Conservation (phyloP, 2,329 filamentous ascomycete genomes). For the Aphanoascus verrucosus region DNA sequence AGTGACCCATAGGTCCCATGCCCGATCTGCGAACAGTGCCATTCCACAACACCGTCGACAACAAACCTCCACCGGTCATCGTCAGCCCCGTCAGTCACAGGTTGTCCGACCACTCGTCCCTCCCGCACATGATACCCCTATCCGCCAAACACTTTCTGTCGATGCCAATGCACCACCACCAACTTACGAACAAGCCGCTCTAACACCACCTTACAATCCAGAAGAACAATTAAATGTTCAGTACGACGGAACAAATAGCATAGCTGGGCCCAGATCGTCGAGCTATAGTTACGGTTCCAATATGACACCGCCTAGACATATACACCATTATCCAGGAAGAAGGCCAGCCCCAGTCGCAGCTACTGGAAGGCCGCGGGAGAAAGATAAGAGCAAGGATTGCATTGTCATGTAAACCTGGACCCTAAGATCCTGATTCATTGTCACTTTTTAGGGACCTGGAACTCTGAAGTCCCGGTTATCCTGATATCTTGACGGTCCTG, state of each 20-base stretch:
- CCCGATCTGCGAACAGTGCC: not conserved
- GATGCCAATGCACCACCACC: slow-evolving; percentile 50
- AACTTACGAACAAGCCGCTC: slow-evolving; percentile 55
- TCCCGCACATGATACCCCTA: slow-evolving; percentile 18
- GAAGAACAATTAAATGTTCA: not conserved
- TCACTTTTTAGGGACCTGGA: not conserved
- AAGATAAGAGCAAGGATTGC: slow-evolving; percentile 34
- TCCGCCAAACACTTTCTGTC: slow-evolving; percentile 25
- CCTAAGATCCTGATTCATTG: not conserved
- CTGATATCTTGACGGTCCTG: not conserved
- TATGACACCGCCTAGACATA: not conserved
- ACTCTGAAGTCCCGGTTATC: not conserved
- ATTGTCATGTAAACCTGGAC: slow-evolving; percentile 30
- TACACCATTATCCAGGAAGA: not conserved
- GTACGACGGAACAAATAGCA: slow-evolving; percentile 1
- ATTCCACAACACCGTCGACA: slow-evolving; percentile 6
- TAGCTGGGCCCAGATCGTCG: slow-evolving; percentile 14
- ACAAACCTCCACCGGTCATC: slow-evolving; percentile 16
- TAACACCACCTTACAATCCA: slow-evolving; percentile 42
- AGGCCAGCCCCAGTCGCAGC: not conserved
- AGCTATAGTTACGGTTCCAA: slow-evolving; percentile 6
- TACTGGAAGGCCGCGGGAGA: slow-evolving; percentile 11
- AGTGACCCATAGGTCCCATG: not conserved
- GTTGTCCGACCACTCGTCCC: slow-evolving; percentile 29
- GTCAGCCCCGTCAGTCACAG: slow-evolving; percentile 16